Percentiles rank a stretch among this genome's conserved stretches.
phyloP scores from a whole-genome alignment of 495 filamentous ascomycete species.

The Penicillium flavigenum region DNA sequence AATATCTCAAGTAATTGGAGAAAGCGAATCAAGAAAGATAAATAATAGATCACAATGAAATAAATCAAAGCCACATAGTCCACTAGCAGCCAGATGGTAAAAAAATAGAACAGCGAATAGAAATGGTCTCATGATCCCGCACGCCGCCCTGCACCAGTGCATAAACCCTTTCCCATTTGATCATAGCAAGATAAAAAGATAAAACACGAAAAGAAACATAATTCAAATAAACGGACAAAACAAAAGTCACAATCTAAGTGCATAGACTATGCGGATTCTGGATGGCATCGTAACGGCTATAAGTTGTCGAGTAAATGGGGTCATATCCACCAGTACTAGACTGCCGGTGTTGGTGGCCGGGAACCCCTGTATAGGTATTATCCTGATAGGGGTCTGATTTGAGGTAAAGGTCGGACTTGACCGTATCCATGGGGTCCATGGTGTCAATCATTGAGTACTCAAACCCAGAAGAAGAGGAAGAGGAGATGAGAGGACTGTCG shows the following conservation, averaged over 20 bases:
- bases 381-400: slow-evolving; percentile 40
- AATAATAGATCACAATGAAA: slow-evolving; percentile 11
- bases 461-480: slow-evolving; percentile 44
- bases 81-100: not conserved
- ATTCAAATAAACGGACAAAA: slow-evolving; percentile 1
- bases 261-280: slow-evolving; percentile 39
- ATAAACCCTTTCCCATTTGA: slow-evolving; percentile 25
- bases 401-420: slow-evolving; percentile 31
- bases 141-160: slow-evolving; percentile 31
- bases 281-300: slow-evolving; percentile 35
- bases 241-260: slow-evolving; percentile 23
- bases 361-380: slow-evolving; percentile 26
- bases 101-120: slow-evolving; percentile 10
- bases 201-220: slow-evolving; percentile 15
- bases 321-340: slow-evolving; percentile 35
- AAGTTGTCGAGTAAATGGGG: slow-evolving; percentile 35
- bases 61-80: slow-evolving; percentile 13
- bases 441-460: slow-evolving; percentile 44
- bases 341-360: slow-evolving; percentile 26
- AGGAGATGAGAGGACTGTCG: slow-evolving; percentile 45
- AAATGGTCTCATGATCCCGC: slow-evolving; percentile 17
- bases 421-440: slow-evolving; percentile 44
- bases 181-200: slow-evolving; percentile 17
- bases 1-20: not conserved
- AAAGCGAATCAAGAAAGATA: not conserved